phyloP scores from a whole-genome alignment of 1,284 basidiomycete genomes.

The Ganoderma leucocontextum region DNA sequence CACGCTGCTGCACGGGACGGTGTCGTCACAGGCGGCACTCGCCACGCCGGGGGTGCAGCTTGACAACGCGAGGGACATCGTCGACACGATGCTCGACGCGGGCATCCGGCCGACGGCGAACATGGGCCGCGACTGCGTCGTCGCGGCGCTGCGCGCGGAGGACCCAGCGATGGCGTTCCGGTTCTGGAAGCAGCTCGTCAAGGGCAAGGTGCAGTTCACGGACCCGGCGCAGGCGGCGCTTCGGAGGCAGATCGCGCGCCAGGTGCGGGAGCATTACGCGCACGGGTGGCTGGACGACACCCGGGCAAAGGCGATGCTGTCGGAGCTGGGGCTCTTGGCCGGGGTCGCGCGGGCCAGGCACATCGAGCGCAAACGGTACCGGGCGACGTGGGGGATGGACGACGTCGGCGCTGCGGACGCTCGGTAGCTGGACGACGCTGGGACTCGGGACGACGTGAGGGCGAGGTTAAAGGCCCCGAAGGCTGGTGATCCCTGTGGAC shows the following conservation, averaged over 20 bases:
- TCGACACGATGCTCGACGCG: slow-evolving; percentile 48
- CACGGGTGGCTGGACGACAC: slow-evolving; percentile 42
- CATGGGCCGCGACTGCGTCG: slow-evolving; percentile 60
- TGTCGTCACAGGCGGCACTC: slow-evolving; percentile 39
- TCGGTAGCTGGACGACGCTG: background rate
- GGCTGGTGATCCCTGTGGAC: slow-evolving; percentile 24
- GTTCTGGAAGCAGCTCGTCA: slow-evolving; percentile 65
- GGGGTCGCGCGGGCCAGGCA: slow-evolving; percentile 6
- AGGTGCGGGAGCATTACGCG: slow-evolving; percentile 44
- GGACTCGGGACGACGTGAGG: background rate
- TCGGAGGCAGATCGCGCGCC: slow-evolving; percentile 50
- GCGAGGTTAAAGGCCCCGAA: slow-evolving; percentile 24
- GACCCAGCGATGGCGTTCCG: slow-evolving; percentile 61
- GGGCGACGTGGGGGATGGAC: slow-evolving; percentile 10
- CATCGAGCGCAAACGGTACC: slow-evolving; percentile 13
- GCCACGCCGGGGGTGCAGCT: slow-evolving; percentile 46
- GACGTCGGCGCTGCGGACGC: background rate
- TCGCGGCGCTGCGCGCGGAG: slow-evolving; percentile 55
- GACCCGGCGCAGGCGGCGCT: slow-evolving; percentile 53
- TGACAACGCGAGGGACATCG: slow-evolving; percentile 50
- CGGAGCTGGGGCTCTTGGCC: slow-evolving; percentile 36
- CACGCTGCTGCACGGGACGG: slow-evolving; percentile 55
- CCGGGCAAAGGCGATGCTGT: slow-evolving; percentile 47
- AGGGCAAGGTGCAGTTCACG: slow-evolving; percentile 55
- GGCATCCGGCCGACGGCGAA: slow-evolving; percentile 50